Evolutionary conservation across 2,329 filamentous ascomycete species (phyloP), one percentile per base, ranked within the genome.

Genomic region (Blastomyces emzantsi): DNA sequence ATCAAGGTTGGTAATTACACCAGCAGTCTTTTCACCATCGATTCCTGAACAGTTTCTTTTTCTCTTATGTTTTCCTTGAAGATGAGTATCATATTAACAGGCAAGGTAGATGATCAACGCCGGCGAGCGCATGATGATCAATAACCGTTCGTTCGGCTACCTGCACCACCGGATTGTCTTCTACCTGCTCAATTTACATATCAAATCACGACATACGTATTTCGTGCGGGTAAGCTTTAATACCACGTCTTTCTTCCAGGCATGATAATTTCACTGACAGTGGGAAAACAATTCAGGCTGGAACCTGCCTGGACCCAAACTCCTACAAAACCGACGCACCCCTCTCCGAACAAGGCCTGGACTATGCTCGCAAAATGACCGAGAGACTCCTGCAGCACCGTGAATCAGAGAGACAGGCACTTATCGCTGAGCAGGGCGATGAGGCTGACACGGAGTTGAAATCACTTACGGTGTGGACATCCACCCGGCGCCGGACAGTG

Each of bases 111-210:
- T 99, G 93, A 96, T 97, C 74, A 99, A 99, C 70, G 94, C 94
- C 8, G 94, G 94, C 55, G 87, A 93, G 72, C 87, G 91, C 69
- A 89, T 99, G 72, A 89, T 93, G 70, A 93, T 97, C 77, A 99
- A 99, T 79, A 97, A 97, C 69, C 90, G 94, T 74, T 92, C 89
- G 72, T 97, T 99, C 75, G 93, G 92, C 70, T 99, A 99, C 73
- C 83, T 99, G 41, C 96, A 92, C 0, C 92, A 99, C 74, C 87
- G 94, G 65, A 99, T 99, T 68, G 93, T 99, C 63, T 99, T 99
- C 77, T 99, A 97, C 76, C 85, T 99, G 57, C 90, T 96, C 72
- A 99, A 99, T 72, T 82, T 97, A 30, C 94, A 99, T 76, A 97
- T 97, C 81, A 97, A 99, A 76, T 89, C 89, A 59, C 86, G 93